Conservation (phyloP, 257 asterid species). For the Solanum peruvianum region DNA sequence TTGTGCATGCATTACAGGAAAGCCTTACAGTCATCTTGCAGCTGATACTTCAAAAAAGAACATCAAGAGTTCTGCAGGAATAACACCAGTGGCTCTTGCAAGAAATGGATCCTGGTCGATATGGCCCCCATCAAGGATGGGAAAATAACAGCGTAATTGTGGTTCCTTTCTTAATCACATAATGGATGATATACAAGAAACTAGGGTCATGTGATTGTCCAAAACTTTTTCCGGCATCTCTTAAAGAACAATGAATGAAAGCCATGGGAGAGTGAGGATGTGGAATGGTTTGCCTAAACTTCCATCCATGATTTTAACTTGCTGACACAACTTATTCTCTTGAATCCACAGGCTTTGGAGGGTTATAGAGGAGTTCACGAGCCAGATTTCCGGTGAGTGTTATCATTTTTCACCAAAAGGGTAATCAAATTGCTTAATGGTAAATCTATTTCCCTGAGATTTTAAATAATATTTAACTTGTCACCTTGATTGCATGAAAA, state of each 20-base stretch:
- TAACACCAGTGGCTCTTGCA: conserved; percentile 28
- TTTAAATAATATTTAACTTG: not conserved
- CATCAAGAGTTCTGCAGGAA: conserved; percentile 48
- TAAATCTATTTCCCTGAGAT: not conserved
- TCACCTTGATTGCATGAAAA: not conserved
- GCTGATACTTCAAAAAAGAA: conserved; percentile 46
- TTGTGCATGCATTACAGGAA: conserved; percentile 82
- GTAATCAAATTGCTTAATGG: conserved; percentile 4
- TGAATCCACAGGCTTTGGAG: conserved; percentile 99
- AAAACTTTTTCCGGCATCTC: conserved; percentile 61
- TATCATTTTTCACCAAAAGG: conserved; percentile 16
- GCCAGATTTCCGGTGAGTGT: conserved; percentile 82
- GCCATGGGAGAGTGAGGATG: conserved; percentile 98
- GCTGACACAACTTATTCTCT: conserved; percentile 99
- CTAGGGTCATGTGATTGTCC: conserved; percentile 83
- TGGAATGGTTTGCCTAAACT: conserved; percentile 83
- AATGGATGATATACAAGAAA: conserved; percentile 87
- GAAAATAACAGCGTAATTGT: conserved; percentile 99
- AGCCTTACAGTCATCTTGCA: conserved; percentile 49
- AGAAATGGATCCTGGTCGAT: conserved; percentile 95
- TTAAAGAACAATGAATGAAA: conserved; percentile 72
- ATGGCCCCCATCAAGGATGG: conserved; percentile 99
- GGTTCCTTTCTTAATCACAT: conserved; percentile 98
- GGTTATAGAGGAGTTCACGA: conserved; percentile 85
- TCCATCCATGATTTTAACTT: conserved; percentile 73